Percentiles rank a stretch among this genome's conserved stretches.
phyloP scores from a whole-genome alignment of 2,329 filamentous ascomycete species.

The Bipolaris cookei region DNA sequence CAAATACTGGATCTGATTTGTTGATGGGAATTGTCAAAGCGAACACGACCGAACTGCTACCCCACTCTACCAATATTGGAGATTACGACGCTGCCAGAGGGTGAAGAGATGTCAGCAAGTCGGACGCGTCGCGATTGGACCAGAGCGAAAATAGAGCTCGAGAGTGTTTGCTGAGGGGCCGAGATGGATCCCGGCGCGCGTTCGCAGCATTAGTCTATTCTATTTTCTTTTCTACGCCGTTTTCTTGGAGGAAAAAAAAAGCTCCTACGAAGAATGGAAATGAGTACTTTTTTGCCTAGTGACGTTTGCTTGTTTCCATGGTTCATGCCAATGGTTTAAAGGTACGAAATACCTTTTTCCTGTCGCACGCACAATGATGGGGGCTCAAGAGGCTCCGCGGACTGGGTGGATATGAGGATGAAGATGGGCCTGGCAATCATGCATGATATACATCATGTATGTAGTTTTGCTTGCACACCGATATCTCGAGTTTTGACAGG shows the following conservation, averaged over 20 bases:
- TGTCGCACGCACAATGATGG: neutral
- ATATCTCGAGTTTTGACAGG: neutral
- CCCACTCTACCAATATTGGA: constrained; percentile 4
- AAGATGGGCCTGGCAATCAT: neutral
- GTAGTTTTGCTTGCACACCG: neutral
- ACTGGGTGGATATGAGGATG: neutral
- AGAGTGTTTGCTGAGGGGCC: constrained; percentile 8
- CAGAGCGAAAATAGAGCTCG: neutral
- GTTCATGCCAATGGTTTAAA: neutral
- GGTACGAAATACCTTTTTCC: neutral
- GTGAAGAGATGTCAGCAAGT: neutral
- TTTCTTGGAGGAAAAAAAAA: constrained; percentile 4
- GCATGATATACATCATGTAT: neutral
- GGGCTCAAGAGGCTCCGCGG: neutral
- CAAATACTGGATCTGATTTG: constrained; percentile 72
- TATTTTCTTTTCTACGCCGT: constrained; percentile 10
- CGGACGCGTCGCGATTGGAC: constrained; percentile 13
- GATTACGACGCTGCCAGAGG: constrained; percentile 23
- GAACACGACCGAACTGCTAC: constrained; percentile 4
- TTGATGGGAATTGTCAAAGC: constrained; percentile 2
- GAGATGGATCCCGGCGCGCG: constrained; percentile 22
- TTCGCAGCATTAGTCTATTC: constrained; percentile 26
- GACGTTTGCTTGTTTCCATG: constrained; percentile 9
- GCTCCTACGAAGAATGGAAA: neutral
- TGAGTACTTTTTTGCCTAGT: neutral